phyloP scores from a whole-genome alignment of 164 flowering plant species.

The Santalum album region DNA sequence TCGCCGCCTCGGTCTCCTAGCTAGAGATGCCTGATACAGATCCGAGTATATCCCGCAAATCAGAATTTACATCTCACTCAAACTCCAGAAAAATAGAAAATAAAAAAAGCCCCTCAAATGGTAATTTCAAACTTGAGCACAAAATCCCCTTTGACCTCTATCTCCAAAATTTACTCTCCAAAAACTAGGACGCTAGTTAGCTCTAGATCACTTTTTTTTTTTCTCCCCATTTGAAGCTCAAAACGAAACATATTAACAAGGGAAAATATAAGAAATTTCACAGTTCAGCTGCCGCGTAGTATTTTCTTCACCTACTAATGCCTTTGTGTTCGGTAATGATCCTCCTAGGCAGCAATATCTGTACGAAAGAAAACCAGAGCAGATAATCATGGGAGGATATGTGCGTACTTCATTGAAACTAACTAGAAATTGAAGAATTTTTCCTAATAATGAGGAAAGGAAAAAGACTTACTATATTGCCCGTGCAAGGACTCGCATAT shows the following conservation, averaged over 20 bases:
- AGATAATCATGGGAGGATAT: neutral
- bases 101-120: conserved; percentile 13
- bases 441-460: neutral
- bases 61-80: conserved; percentile 69
- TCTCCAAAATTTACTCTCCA: conserved; percentile 29
- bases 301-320: conserved; percentile 41
- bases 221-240: conserved; percentile 13
- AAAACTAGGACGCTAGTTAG: conserved; percentile 35
- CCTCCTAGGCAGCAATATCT: conserved; percentile 81
- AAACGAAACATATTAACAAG: conserved; percentile 19
- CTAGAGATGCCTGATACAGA: conserved; percentile 35
- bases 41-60: conserved; percentile 51
- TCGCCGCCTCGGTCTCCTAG: conserved; percentile 16
- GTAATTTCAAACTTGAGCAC: conserved; percentile 31
- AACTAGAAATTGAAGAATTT: too few relatives aligned
- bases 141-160: conserved; percentile 39
- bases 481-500: too few relatives aligned
- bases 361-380: conserved; percentile 20
- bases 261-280: conserved; percentile 29
- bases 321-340: conserved; percentile 22
- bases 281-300: conserved; percentile 29
- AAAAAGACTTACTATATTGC: neutral
- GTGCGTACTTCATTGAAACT: too few relatives aligned
- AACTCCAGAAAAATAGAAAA: conserved; percentile 46
- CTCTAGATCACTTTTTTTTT: conserved; percentile 34